Conservation (phyloP, 1,284 basidiomycete species). For the Psilocybe mexicana region DNA sequence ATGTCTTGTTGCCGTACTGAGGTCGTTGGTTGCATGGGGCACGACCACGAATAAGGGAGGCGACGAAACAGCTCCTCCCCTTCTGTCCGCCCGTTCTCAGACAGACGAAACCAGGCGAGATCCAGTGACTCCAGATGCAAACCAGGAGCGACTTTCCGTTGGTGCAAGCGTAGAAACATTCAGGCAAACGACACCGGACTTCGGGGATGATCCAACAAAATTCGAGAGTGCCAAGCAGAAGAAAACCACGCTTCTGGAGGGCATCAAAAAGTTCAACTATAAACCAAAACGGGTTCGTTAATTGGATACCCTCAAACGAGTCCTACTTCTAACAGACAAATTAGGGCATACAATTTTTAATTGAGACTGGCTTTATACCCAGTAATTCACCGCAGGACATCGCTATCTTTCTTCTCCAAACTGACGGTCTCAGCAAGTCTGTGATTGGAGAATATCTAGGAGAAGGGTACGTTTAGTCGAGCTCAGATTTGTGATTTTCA, state of each 20-base stretch:
- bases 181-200: conserved; percentile 73
- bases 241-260: conserved; percentile 94
- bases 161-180: conserved; percentile 51
- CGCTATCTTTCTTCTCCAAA: conserved; percentile 84
- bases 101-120: conserved; percentile 54
- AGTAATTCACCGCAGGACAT: conserved; percentile 78
- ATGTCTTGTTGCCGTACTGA: conserved; percentile 83
- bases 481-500: neutral
- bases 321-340: conserved; percentile 7
- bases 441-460: conserved; percentile 99
- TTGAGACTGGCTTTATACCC: conserved; percentile 89
- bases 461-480: conserved; percentile 61
- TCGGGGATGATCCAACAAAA: conserved; percentile 84
- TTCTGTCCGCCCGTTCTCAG: conserved; percentile 45
- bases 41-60: conserved; percentile 49
- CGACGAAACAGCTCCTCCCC: conserved; percentile 35
- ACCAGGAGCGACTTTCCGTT: conserved; percentile 49
- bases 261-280: conserved; percentile 97
- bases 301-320: neutral
- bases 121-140: conserved; percentile 53
- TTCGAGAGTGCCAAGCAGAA: conserved; percentile 98
- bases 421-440: conserved; percentile 93
- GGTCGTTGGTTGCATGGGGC: conserved; percentile 90
- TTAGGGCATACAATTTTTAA: conserved; percentile 87
- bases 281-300: conserved; percentile 85